Evolutionary conservation across 495 filamentous ascomycete genomes (phyloP), one percentile per base, ranked within the genome.

Genomic region (Tuber umbilicatum): DNA sequence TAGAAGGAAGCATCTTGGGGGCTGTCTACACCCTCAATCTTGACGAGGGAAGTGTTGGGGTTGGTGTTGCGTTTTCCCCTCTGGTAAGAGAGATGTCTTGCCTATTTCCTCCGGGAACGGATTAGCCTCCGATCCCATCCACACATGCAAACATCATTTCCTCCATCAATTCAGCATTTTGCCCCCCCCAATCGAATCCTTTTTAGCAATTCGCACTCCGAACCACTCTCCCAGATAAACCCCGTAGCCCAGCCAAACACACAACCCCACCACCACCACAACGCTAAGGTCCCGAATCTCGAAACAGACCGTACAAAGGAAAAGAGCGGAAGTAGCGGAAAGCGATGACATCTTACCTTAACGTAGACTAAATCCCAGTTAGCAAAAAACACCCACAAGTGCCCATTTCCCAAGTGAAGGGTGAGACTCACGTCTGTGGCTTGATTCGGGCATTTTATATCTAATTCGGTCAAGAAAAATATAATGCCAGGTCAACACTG

Each of bases 21-120:
- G 87, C 91, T 89, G 81, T 94, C 93, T 81, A 97, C 95, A 85
- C 94, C 94, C 87, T 98, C 93, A 84, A 99, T 96, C 89, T 97
- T 93, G 87, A 99, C 90, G 86, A 99, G 87, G 83, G 87, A 90
- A 70, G 92, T 96, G 86, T 89, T 89, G 78, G 93, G 91, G 87
- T 92, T 94, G 83, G 89, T 91, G 85, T 87, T 90, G 85, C 90
- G 90, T 88, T 93, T 91, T 81, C 90, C 89, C 83, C 94, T 92
- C 88, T 94, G 92, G 89, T 96, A 97, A 87, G 91, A 94, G 83
- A 97, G 87, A 89, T 97, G 94, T 83, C 90, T 91, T 85, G 91
- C 92, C 90, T 76, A 73, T 77, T 72, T 40, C 21, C 55, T 35
- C 45, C 50, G 47, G n/a, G 69, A 47, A 23, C n/a, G 17, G 16